Evolutionary conservation across 257 asterid genomes (phyloP).

Genomic region (Pogostemon cablin): DNA sequence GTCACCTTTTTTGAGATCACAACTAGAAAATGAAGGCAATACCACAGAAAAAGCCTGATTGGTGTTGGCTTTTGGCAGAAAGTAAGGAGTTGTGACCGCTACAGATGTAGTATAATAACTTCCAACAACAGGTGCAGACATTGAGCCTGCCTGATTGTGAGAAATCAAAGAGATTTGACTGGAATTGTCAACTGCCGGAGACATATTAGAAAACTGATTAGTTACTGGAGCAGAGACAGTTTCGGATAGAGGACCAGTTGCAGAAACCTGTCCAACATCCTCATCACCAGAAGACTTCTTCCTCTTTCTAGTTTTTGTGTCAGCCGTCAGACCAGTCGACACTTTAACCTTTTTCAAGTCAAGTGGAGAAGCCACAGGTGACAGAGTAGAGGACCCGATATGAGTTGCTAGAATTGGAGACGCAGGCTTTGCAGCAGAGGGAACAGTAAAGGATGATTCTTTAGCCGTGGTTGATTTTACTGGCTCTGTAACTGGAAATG

Average conservation of each 20-base stretch:
- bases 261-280: constrained; percentile 51
- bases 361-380: constrained; percentile 46
- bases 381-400: constrained; percentile 43
- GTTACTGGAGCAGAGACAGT: constrained; percentile 45
- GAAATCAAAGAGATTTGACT: constrained; percentile 49
- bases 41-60: constrained; percentile 44
- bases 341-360: constrained; percentile 52
- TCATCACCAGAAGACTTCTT: constrained; percentile 61
- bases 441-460: constrained; percentile 51
- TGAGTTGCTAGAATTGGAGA: constrained; percentile 45
- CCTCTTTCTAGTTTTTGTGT: constrained; percentile 73
- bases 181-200: constrained; percentile 48
- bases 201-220: constrained; percentile 43
- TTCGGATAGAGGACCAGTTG: constrained; percentile 45
- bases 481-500: constrained; percentile 54
- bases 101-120: constrained; percentile 67
- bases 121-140: constrained; percentile 44
- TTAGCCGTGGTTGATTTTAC: constrained; percentile 54
- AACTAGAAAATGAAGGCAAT: constrained; percentile 46
- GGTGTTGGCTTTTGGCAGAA: constrained; percentile 47
- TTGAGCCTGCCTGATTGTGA: constrained; percentile 46
- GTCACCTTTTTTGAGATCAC: constrained; percentile 49
- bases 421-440: constrained; percentile 47
- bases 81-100: constrained; percentile 57
- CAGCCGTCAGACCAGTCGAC: constrained; percentile 51